These are phyloP conservation scores for Paecilomyces fulvus DNA, from an alignment of 2,329 filamentous ascomycete genomes.

Conservation along the genomic window DNA sequence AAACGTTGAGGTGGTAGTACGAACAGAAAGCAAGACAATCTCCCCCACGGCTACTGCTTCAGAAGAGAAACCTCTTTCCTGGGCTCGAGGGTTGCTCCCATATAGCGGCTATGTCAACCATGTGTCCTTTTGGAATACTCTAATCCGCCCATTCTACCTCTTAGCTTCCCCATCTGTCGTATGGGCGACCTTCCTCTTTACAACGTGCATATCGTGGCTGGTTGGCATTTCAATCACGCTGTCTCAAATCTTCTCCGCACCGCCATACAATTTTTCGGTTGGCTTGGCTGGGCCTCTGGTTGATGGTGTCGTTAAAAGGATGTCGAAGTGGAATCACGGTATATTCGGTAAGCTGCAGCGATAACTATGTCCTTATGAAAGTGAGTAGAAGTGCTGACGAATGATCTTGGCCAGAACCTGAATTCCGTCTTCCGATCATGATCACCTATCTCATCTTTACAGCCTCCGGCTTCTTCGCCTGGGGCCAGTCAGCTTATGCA, in stretches of 20 bases:
- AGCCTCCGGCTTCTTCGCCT: constrained; percentile 30
- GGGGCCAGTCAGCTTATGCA: constrained; percentile 20
- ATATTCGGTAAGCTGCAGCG: constrained; percentile 17
- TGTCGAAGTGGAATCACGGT: constrained; percentile 28
- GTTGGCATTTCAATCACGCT: constrained; percentile 22
- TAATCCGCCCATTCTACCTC: constrained; percentile 29
- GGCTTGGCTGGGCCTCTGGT: constrained; percentile 25
- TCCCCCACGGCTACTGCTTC: constrained; percentile 1
- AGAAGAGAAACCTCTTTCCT: constrained; percentile 15
- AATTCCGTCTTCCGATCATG: constrained; percentile 34
- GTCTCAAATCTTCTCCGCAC: constrained; percentile 29
- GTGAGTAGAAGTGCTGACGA: background rate
- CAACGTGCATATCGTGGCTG: constrained; percentile 27
- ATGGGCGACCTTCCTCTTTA: constrained; percentile 34
- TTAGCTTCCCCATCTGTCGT: constrained; percentile 28
- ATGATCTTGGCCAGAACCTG: constrained; percentile 19
- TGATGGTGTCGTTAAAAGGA: constrained; percentile 24
- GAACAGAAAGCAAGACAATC: constrained; percentile 7
- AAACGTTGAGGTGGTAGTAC: constrained; percentile 15
- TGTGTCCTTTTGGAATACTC: constrained; percentile 28
- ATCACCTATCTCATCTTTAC: constrained; percentile 26
- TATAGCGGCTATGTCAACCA: constrained; percentile 33
- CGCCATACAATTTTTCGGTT: constrained; percentile 31
- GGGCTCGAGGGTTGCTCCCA: constrained; percentile 21
- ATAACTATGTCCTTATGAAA: background rate